Evolutionary conservation across 148 eudicot species (phyloP), one percentile per base, ranked within the genome.

Genomic region (Arbutus unedo): DNA sequence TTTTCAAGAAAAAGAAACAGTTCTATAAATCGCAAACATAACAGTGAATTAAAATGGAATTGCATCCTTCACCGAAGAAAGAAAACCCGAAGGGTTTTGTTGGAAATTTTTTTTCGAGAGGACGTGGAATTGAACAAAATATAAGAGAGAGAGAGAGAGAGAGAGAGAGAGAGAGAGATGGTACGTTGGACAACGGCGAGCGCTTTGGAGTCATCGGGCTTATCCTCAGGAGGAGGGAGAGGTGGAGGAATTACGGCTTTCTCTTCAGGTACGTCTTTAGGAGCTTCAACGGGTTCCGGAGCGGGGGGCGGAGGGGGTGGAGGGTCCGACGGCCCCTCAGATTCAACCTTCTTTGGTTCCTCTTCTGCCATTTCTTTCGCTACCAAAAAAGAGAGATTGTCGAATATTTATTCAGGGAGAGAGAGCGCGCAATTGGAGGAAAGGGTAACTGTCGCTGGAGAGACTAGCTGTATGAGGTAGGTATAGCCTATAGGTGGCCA

Each of bases 121-220:
- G 31, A 48, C 21, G 3, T 13, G 16, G 47, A 77, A 31, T 41
- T 77, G 18, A 23, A 77, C 25, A 4, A 14, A 8, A 82, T 57
- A 21, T 4, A 71, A 54, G 50, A 51, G 64, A 5, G 49, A 76
- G 74, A 16, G 50, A n/a, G 13, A 82, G 16, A 45, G 31, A 68
- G 44, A 13, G 76, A 64, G 53, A 53, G 44, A 6, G 51, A 81
- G 67, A 45, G 64, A 54, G 74, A 50, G 49, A 53, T 49, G 75
- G 83, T 87, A 94, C 95, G 88, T 88, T 91, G 91, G 79, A 86
- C 89, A 47, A 80, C 49, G 16, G 56, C 86, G 16, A 90, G 86
- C 4, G 92, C 90, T 88, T 84, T 89, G 72, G 82, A 83, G n/a
- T 93, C 91, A 60, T 89, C 93, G 19, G 82, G 56, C 66, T 90